Evolutionary conservation across 139 green algal genomes (phyloP).

Genomic region (Nannochloris sp.): DNA sequence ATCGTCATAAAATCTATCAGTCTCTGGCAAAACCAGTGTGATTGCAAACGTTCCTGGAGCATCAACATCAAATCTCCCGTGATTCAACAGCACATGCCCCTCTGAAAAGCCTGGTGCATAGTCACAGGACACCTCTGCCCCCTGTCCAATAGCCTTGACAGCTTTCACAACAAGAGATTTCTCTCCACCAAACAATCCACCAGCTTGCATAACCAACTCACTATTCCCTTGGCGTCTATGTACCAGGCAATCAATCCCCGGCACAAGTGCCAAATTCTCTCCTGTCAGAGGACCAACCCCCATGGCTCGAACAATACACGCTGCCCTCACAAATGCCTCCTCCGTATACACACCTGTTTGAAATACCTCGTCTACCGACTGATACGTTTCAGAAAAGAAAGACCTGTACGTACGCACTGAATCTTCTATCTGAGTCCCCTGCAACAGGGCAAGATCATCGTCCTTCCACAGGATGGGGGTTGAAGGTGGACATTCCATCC

Average conservation of each 20-base stretch:
- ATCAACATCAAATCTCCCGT: conserved; percentile 53
- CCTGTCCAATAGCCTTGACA: conserved; percentile 18
- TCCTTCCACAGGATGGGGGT: conserved; percentile 61
- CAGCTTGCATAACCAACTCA: conserved; percentile 30
- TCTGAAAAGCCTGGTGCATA: conserved; percentile 39
- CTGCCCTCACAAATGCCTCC: conserved; percentile 64
- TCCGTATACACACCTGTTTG: conserved; percentile 39
- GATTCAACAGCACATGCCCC: conserved; percentile 63
- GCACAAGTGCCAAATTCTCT: conserved; percentile 60
- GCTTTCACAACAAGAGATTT: conserved; percentile 45
- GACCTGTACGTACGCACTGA: conserved; percentile 49
- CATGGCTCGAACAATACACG: conserved; percentile 56
- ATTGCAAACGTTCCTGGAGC: conserved; percentile 48
- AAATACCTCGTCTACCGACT: conserved; percentile 47
- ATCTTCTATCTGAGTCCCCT: conserved; percentile 60
- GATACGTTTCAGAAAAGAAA: conserved; percentile 52
- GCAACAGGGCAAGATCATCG: conserved; percentile 37
- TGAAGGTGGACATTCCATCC: conserved; percentile 26
- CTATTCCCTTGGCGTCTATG: conserved; percentile 31
- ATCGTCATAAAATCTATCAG: conserved; percentile 71
- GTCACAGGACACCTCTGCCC: conserved; percentile 32
- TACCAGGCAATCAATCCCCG: conserved; percentile 62
- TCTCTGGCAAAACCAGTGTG: conserved; percentile 53
- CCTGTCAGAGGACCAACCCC: conserved; percentile 62
- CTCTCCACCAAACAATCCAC: conserved; percentile 46